Conservation (phyloP, 2,329 filamentous ascomycete species). For the Drechslerella stenobrocha region DNA sequence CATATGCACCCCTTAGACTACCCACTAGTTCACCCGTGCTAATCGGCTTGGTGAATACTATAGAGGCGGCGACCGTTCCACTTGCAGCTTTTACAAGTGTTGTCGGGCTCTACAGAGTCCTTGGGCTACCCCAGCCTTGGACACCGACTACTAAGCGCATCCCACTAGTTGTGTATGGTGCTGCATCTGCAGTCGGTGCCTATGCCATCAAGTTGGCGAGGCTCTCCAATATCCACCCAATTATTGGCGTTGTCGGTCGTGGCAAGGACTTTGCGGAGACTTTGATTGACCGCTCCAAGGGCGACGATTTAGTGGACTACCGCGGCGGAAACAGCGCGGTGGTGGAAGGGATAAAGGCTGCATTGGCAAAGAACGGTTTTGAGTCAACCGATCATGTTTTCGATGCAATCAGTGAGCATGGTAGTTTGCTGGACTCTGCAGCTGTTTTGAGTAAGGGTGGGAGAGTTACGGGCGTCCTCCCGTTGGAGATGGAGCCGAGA, state of each 20-base stretch:
- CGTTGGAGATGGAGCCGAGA: conserved; percentile 50
- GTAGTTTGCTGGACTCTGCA: conserved; percentile 58
- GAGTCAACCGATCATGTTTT: conserved; percentile 58
- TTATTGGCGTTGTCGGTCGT: conserved; percentile 65
- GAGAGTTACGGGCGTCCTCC: conserved; percentile 57
- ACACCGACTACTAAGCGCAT: conserved; percentile 54
- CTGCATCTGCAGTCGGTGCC: conserved; percentile 63
- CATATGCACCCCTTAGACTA: too few species aligned
- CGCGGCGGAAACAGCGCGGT: conserved; percentile 61
- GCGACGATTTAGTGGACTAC: conserved; percentile 66
- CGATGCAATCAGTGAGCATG: conserved; percentile 64
- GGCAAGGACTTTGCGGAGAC: conserved; percentile 60
- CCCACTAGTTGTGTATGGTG: conserved; percentile 58
- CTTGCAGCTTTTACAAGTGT: conserved; percentile 59
- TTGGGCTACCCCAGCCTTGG: conserved; percentile 61
- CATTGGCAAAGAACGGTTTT: conserved; percentile 56
- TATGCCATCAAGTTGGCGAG: conserved; percentile 64
- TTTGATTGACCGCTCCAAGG: conserved; percentile 61
- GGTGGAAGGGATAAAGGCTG: conserved; percentile 58
- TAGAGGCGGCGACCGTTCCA: conserved; percentile 58
- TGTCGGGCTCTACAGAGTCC: conserved; percentile 59
- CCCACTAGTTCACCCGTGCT: too few species aligned
- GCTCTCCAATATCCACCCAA: conserved; percentile 64
- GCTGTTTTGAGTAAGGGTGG: conserved; percentile 57
- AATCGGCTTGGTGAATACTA: too few species aligned